These are phyloP conservation scores for Fusarium buharicum DNA, from an alignment of 2,329 filamentous ascomycete species.

Conservation along the genomic window DNA sequence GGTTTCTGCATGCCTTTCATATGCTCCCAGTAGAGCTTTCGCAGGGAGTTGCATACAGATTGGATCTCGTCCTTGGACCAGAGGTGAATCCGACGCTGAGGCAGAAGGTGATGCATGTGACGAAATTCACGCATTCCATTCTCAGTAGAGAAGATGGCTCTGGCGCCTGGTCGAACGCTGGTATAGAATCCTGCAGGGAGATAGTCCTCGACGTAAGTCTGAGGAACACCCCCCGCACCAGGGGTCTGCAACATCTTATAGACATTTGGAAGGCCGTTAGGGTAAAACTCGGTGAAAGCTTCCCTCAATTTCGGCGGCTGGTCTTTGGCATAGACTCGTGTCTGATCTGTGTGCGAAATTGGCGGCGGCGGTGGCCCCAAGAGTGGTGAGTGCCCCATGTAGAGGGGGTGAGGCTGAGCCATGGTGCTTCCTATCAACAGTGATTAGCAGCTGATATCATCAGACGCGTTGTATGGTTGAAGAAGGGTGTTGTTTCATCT, in stretches of 20 bases:
- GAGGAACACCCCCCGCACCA: conserved; percentile 38
- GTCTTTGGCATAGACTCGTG: conserved; percentile 39
- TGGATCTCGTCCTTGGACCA: conserved; percentile 56
- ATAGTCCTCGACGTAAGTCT: conserved; percentile 51
- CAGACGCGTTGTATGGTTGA: background rate
- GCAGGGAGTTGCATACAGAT: conserved; percentile 52
- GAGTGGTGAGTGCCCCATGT: conserved; percentile 16
- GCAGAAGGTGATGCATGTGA: conserved; percentile 44
- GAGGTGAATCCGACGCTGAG: conserved; percentile 47
- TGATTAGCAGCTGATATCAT: conserved; percentile 18
- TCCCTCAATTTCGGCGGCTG: conserved; percentile 41
- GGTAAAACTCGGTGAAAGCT: conserved; percentile 49
- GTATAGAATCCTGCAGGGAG: conserved; percentile 54
- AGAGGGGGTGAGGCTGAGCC: conserved; percentile 16
- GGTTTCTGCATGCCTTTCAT: conserved; percentile 51
- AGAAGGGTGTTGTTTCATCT: background rate
- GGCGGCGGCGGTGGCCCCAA: conserved; percentile 28
- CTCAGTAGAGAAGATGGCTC: conserved; percentile 55
- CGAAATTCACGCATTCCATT: conserved; percentile 47
- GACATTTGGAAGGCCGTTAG: conserved; percentile 49
- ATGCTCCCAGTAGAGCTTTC: conserved; percentile 49
- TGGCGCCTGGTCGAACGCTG: conserved; percentile 45
- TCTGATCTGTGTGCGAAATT: conserved; percentile 28
- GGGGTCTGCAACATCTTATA: conserved; percentile 50
- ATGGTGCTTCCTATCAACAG: conserved; percentile 26